Evolutionary conservation across 2,329 filamentous ascomycete species (phyloP).

Genomic region (Thelonectria discophora): DNA sequence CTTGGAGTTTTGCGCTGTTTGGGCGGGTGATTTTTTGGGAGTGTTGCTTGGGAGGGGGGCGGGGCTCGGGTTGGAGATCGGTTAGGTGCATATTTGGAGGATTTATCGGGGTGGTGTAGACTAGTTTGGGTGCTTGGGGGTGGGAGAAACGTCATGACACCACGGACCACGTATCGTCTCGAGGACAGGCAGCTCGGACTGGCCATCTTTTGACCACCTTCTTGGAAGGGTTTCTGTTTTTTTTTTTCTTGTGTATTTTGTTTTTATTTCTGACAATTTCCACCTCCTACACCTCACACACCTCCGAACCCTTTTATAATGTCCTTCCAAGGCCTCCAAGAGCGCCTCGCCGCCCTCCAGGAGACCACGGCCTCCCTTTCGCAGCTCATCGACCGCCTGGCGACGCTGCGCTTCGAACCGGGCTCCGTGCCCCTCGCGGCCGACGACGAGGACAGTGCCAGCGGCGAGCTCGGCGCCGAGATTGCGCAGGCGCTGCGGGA

Average conservation of each 20-base stretch:
- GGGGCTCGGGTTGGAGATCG: too few relatives aligned
- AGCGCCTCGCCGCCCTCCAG: conserved; percentile 67
- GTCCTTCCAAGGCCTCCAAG: conserved; percentile 69
- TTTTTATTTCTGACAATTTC: too few relatives aligned
- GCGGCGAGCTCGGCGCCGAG: conserved; percentile 79
- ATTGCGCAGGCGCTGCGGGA: conserved; percentile 82
- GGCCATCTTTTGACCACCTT: conserved; percentile 1
- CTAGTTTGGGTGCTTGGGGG: not conserved
- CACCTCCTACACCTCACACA: too few relatives aligned
- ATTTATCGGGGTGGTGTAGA: conserved; percentile 27
- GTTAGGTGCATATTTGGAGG: conserved; percentile 38
- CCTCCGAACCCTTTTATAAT: conserved; percentile 43
- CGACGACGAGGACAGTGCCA: conserved; percentile 61
- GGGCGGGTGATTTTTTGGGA: conserved; percentile 35
- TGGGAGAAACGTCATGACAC: conserved; percentile 40
- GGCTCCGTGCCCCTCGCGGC: conserved; percentile 63
- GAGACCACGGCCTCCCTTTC: conserved; percentile 67
- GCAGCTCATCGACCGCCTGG: conserved; percentile 68
- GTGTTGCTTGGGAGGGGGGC: too few relatives aligned
- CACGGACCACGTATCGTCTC: conserved; percentile 39
- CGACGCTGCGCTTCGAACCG: conserved; percentile 65
- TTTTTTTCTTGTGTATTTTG: not conserved
- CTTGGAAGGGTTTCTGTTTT: conserved; percentile 1
- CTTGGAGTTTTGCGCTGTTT: conserved; percentile 22
- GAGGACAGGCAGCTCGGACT: conserved; percentile 15